A percentile compares a stretch with the other conserved stretches of the same genome.
These are phyloP conservation scores for Fusarium nygamai DNA, from an alignment of 2,329 filamentous ascomycete genomes.

Conservation along the genomic window DNA sequence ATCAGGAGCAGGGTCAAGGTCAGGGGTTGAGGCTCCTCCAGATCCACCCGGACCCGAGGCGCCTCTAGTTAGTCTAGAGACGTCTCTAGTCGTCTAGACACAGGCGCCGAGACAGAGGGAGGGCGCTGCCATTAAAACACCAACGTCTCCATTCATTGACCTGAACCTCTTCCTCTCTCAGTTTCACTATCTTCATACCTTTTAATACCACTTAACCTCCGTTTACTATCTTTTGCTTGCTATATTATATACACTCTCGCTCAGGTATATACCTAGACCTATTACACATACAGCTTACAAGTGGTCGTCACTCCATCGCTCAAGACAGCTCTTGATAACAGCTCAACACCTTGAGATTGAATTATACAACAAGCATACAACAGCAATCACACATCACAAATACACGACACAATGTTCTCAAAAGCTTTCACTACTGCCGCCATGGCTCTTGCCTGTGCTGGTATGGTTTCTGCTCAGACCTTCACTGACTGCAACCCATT, in stretches of 20 bases:
- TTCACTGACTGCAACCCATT: conserved; percentile 65
- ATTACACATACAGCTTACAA: conserved; percentile 15
- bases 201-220: conserved; percentile 32
- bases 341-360: conserved; percentile 3
- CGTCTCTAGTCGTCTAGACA: conserved; percentile 8
- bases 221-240: conserved; percentile 3
- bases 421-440: conserved; percentile 57
- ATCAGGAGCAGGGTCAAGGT: conserved; percentile 34
- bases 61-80: conserved; percentile 4
- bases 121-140: conserved; percentile 36
- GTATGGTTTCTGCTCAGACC: conserved; percentile 65
- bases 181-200: conserved; percentile 1
- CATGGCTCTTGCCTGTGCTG: conserved; percentile 60
- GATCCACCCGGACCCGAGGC: conserved; percentile 37
- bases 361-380: conserved; percentile 12
- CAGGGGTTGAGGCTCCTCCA: conserved; percentile 34
- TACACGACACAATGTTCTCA: conserved; percentile 51
- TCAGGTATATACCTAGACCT: conserved; percentile 16
- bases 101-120: conserved; percentile 15
- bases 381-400: conserved; percentile 8
- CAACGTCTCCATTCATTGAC: conserved; percentile 15
- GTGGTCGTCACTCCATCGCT: conserved; percentile 28
- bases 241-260: conserved; percentile 17
- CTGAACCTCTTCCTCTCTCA: conserved; percentile 9
- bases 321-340: conserved; percentile 25